phyloP scores from a whole-genome alignment of 2,329 filamentous ascomycete genomes.

The Aspergillus vadensis region DNA sequence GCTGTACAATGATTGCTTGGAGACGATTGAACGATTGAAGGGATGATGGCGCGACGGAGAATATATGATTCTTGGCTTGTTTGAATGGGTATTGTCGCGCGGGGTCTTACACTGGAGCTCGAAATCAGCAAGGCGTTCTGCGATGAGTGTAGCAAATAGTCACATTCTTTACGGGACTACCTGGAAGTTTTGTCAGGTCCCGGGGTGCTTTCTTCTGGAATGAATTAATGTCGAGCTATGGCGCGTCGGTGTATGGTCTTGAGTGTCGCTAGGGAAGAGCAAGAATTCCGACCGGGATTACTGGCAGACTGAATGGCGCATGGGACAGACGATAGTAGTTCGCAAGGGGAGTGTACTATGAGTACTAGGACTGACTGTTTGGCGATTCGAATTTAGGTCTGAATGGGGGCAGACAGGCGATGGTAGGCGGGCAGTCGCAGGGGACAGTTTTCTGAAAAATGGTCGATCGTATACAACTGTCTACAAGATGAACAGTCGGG shows the following conservation, averaged over 20 bases:
- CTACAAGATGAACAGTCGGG: slow-evolving; percentile 1
- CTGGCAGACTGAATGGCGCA: slow-evolving; percentile 10
- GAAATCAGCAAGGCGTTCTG: slow-evolving; percentile 24
- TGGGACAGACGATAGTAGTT: slow-evolving; percentile 2
- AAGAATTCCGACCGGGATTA: background rate
- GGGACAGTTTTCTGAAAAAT: background rate
- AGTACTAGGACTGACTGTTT: background rate
- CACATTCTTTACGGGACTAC: slow-evolving; percentile 17
- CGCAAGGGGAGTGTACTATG: background rate
- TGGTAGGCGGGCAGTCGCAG: background rate
- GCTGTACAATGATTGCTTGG: slow-evolving; percentile 10
- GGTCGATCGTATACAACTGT: slow-evolving; percentile 7
- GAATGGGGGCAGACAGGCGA: background rate
- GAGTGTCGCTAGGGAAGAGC: background rate
- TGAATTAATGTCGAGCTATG: background rate
- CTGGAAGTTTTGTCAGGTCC: background rate
- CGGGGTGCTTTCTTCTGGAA: background rate
- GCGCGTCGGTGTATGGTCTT: background rate
- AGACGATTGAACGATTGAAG: background rate
- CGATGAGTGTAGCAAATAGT: slow-evolving; percentile 10
- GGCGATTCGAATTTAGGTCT: background rate
- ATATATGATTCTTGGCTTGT: background rate
- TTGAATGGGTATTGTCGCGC: slow-evolving; percentile 1
- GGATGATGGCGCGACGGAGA: background rate
- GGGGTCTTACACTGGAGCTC: slow-evolving; percentile 18